A percentile compares a stretch with the other conserved stretches of the same genome.
These are phyloP conservation scores for Phytophthora macrochlamydospora DNA, from an alignment of 352 stramenopile genomes.

Conservation along the genomic window DNA sequence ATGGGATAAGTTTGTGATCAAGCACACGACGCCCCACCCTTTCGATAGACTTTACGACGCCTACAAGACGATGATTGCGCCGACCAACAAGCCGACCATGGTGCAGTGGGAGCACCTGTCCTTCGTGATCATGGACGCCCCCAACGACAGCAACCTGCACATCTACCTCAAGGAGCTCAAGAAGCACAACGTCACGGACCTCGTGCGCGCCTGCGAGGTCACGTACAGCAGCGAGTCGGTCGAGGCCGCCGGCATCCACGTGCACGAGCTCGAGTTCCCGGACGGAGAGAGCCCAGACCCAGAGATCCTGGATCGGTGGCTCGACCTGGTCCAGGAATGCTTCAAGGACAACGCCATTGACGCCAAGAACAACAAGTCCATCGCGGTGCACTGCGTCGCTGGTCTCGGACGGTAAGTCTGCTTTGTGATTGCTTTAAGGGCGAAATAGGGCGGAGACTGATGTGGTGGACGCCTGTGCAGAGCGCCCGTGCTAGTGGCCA, in stretches of 20 bases:
- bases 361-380: conserved; percentile 82
- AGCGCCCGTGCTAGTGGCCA: conserved; percentile 97
- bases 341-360: conserved; percentile 90
- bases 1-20: conserved; percentile 56
- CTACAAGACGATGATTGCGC: conserved; percentile 67
- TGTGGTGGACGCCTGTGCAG: conserved; percentile 24
- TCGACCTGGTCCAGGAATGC: conserved; percentile 93
- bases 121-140: conserved; percentile 99
- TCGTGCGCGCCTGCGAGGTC: conserved; percentile 96
- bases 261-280: conserved; percentile 96
- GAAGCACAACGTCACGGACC: conserved; percentile 94
- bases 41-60: conserved; percentile 14
- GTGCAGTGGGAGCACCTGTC: conserved; percentile 91
- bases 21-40: conserved; percentile 29
- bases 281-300: conserved; percentile 94
- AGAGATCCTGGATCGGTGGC: conserved; percentile 94
- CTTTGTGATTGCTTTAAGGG: not conserved
- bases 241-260: conserved; percentile 91
- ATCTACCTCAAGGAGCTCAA: conserved; percentile 98
- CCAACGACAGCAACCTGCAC: conserved; percentile 95
- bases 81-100: conserved; percentile 86
- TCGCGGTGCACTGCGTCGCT: conserved; percentile 98
- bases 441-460: not conserved
- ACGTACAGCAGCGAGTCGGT: conserved; percentile 94
- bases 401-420: conserved; percentile 91